Conservation (phyloP, 306 rosid species). For the Argentina anserina region DNA sequence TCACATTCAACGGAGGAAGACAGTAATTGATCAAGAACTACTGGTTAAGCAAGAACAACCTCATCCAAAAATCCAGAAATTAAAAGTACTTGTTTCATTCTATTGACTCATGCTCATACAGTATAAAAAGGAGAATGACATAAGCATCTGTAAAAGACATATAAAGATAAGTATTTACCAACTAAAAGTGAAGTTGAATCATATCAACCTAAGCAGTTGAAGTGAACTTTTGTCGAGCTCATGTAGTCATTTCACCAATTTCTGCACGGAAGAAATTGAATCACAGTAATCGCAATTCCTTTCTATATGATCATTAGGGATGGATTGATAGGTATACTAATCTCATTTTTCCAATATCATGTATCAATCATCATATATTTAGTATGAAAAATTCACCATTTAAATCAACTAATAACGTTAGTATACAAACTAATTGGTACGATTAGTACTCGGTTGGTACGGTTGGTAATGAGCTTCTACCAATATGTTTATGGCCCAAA, state of each 20-base stretch:
- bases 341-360: too few species aligned
- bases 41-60: background rate
- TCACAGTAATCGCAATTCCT: too few species aligned
- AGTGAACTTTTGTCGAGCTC: background rate
- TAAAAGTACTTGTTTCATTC: background rate
- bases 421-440: too few species aligned
- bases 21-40: background rate
- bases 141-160: background rate
- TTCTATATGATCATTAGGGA: too few species aligned
- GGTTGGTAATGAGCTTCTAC: too few species aligned
- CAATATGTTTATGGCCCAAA: too few species aligned
- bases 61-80: background rate
- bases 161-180: background rate
- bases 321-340: too few species aligned
- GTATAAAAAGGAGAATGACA: background rate
- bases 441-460: too few species aligned
- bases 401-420: too few species aligned
- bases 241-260: background rate
- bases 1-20: background rate
- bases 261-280: background rate
- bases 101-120: conserved; percentile 29
- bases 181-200: background rate
- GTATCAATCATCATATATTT: too few species aligned
- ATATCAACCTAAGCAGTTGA: background rate
- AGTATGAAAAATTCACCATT: too few species aligned